Percentiles rank a stretch among this genome's conserved stretches.
Evolutionary conservation across 257 asterid species (phyloP).

Genomic region (Handroanthus guayacan): DNA sequence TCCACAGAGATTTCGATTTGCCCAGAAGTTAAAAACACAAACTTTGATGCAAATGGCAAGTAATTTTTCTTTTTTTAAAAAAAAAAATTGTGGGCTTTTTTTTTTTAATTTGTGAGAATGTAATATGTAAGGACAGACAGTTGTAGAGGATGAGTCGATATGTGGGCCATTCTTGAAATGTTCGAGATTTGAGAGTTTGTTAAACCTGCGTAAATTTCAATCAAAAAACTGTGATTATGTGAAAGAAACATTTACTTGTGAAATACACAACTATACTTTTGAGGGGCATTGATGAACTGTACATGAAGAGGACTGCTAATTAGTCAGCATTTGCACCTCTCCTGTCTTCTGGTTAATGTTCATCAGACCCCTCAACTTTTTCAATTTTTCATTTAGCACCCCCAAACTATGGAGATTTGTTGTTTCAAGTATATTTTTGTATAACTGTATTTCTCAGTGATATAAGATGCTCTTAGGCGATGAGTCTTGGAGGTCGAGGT

Average conservation of each 20-base stretch:
- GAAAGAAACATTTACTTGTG: not conserved
- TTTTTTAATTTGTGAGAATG: not conserved
- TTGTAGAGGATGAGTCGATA: not conserved
- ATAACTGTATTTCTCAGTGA: not conserved
- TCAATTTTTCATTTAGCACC: not conserved
- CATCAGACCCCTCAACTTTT: not conserved
- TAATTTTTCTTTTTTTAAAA: not conserved
- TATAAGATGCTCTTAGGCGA: not conserved
- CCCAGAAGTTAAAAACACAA: conserved; percentile 7
- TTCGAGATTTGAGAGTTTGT: conserved; percentile 3
- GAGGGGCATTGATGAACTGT: not conserved
- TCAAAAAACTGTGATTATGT: not conserved
- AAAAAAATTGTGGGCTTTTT: not conserved
- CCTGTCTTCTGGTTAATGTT: conserved; percentile 6
- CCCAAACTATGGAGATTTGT: not conserved
- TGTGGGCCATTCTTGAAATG: not conserved
- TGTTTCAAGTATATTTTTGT: not conserved
- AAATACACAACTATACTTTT: not conserved
- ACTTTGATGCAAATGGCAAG: not conserved
- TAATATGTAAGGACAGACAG: not conserved
- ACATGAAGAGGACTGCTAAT: not conserved
- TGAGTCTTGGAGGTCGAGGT: no score
- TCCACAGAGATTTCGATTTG: conserved; percentile 5
- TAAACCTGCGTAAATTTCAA: not conserved
- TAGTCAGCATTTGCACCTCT: conserved; percentile 18